Evolutionary conservation across 352 stramenopile species (phyloP), one percentile per base, ranked within the genome.

Genomic region (Pythium myriotylum): DNA sequence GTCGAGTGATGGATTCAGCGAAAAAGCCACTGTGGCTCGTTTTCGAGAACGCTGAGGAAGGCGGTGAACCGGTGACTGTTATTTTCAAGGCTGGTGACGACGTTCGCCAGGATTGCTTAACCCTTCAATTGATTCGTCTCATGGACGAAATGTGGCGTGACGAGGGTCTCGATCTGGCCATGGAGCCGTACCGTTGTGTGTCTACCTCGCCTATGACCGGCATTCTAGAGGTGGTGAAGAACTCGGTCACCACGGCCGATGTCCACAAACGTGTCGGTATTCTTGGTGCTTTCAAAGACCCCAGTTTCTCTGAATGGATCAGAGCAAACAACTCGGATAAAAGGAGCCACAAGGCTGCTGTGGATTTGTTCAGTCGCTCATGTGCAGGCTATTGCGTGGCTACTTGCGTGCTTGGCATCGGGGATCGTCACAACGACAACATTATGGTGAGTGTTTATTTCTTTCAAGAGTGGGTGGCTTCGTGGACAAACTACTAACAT

Each of bases 31-130:
- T 97, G 33, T 95, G 81, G 86, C 65, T 97, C 9, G 81, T 93
- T 45, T 95, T 96, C 78, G 82, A 96, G 62, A 96, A 96, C 61
- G 84, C 52, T 10, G 37, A 78, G 65, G 81, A 95, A 61, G 77
- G 84, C 22, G 86, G 86, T 3, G 82, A 92, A 46, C 77, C 84
- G 9, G 79, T 95, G 9, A 86, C 79, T 1, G 84, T 97, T 6
- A 97, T 98, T 62, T 97, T 97, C 68, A 98, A 98, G 80, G 79
- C 86, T 17, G 94, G 94, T 23, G 94, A 98, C 54, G 94, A 98
- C 60, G 80, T 98, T 22, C 89, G 94, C n/a, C 95, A 98, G 67
- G 95, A 98, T 73, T 95, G 96, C 56, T 68, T 98, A 54, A 97
- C 92, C 23, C 75, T 98, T 39, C 89, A 98, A 71, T 51, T 98